These are phyloP conservation scores for Cucurbitaria berberidis DNA, from an alignment of 2,329 filamentous ascomycete genomes.

Conservation along the genomic window DNA sequence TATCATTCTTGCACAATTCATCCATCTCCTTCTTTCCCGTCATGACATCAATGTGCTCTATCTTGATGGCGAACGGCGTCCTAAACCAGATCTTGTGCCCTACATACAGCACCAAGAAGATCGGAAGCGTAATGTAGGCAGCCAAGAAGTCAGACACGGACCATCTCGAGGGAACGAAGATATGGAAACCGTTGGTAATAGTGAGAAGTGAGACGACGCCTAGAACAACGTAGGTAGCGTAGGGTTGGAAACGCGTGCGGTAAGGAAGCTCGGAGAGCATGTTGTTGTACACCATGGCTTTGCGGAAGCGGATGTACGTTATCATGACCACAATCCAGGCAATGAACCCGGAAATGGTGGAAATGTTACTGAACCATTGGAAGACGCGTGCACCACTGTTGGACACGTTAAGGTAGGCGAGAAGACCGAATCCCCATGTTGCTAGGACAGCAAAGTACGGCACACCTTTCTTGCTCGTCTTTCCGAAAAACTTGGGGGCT, in stretches of 20 bases:
- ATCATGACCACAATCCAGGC: slow-evolving; percentile 63
- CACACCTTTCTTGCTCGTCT: slow-evolving; percentile 53
- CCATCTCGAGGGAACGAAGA: slow-evolving; percentile 61
- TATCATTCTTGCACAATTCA: slow-evolving; percentile 41
- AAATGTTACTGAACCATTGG: slow-evolving; percentile 74
- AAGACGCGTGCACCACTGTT: slow-evolving; percentile 60
- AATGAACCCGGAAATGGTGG: slow-evolving; percentile 63
- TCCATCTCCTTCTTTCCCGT: slow-evolving; percentile 47
- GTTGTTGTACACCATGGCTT: slow-evolving; percentile 54
- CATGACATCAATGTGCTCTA: slow-evolving; percentile 42
- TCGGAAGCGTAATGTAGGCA: slow-evolving; percentile 55
- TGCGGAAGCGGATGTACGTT: slow-evolving; percentile 66
- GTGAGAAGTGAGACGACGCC: slow-evolving; percentile 52
- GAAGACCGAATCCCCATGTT: slow-evolving; percentile 51
- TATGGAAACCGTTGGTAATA: slow-evolving; percentile 51
- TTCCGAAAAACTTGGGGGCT: slow-evolving; percentile 59
- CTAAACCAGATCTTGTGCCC: slow-evolving; percentile 43
- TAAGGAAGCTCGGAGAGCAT: slow-evolving; percentile 63
- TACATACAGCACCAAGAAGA: slow-evolving; percentile 43
- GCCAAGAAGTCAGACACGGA: slow-evolving; percentile 58
- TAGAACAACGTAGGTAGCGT: slow-evolving; percentile 65
- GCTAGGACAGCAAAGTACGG: slow-evolving; percentile 48
- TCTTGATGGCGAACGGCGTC: slow-evolving; percentile 35
- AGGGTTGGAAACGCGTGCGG: slow-evolving; percentile 55
- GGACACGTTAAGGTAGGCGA: slow-evolving; percentile 59